Conservation (phyloP, 345 rosid species). For the Syzygium jambos region DNA sequence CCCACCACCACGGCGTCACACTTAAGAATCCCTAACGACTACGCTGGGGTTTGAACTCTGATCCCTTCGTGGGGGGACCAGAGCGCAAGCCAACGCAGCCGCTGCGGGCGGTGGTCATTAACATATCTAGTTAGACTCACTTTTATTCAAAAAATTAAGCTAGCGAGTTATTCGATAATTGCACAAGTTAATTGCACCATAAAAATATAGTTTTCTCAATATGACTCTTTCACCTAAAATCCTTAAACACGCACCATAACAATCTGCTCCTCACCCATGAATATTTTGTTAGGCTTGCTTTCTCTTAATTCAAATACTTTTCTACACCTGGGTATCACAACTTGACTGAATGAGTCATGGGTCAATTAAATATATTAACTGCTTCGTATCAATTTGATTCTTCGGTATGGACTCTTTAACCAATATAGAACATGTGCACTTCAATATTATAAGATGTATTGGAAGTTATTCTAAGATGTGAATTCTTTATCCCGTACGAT, state of each 20-base stretch:
- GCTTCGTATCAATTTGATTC: background rate
- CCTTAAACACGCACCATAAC: too few species aligned
- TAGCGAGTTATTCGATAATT: background rate
- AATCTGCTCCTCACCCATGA: too few species aligned
- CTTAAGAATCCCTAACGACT: too few species aligned
- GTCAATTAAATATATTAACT: background rate
- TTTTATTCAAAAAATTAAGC: background rate
- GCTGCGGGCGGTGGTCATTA: too few species aligned
- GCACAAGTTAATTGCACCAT: background rate
- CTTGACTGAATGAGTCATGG: background rate
- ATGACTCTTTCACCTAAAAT: background rate
- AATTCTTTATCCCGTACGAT: background rate
- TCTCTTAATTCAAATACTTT: too few species aligned
- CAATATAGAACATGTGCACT: background rate
- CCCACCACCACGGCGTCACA: too few species aligned
- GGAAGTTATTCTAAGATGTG: background rate
- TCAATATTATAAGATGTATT: background rate
- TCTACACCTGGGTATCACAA: too few species aligned
- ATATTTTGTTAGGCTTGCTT: too few species aligned
- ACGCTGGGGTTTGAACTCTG: too few species aligned
- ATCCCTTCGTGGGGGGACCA: too few species aligned
- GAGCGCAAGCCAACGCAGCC: too few species aligned
- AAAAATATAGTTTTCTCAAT: background rate
- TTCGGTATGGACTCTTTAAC: too few species aligned
- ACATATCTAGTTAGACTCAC: background rate